Base-by-base conservation (phyloP, 1,284 basidiomycete genomes). In the Sphaerobolus stellatus region DNA sequence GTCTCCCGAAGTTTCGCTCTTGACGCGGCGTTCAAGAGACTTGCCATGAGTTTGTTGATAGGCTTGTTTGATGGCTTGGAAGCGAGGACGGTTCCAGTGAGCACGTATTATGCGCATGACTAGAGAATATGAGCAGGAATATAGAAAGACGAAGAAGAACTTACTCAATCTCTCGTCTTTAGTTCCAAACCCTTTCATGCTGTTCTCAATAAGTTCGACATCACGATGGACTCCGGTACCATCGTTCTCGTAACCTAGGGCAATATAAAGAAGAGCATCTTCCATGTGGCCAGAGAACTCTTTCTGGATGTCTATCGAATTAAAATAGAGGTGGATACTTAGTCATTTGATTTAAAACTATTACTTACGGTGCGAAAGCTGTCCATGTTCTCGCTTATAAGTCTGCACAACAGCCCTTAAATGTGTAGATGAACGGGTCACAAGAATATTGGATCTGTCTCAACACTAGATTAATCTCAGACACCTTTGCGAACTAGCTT, bases 221-320 rank as follows among this genome's bases (percentile, higher is more conserved):
- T 54, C 52, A 20, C 52, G 52, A 33, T 54, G 38, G 3, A 54
- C 52, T 1, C 52, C 52, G 38, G 48, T 48, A 27, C 34, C 52
- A 43, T 54, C 52, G 20, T 33, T 46, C 24, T 54, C 46, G 3
- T 18, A 25, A 13, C 52, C 52, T 16, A 7, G n/a, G 22, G 40
- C 38, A n/a, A 54, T 46, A 20, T 28, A 49, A n/a, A 29, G 33
- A 6, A 54, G 36, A 1, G 52, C 46, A 14, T 18, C 3, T 14
- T 54, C 28, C 52, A 54, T 49, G 28, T 54, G 47, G 13, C 52
- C 52, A n/a, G 46, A 54, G 25, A 54, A 54, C 20, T 54, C 52
- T 13, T 40, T 4, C 20, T 48, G 29, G 18, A 54, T 48, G 11
- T 45, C 52, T 54, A n/a, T 45, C 13, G 30, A 48, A 44, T 9